phyloP scores from a whole-genome alignment of 768 basidiomycete genomes.

The Tephrocybe sp. region DNA sequence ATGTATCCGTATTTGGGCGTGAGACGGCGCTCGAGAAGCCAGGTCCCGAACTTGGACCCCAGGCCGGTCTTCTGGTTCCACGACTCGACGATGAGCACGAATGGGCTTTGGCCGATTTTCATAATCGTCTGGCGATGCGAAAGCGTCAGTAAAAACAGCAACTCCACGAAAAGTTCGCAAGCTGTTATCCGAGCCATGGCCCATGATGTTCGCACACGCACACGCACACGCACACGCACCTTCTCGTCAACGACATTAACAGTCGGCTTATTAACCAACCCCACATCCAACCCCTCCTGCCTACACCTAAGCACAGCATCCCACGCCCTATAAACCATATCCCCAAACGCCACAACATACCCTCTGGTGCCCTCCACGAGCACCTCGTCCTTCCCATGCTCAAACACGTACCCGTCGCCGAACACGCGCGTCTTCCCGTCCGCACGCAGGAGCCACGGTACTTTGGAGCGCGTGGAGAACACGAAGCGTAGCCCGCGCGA shows the following conservation, averaged over 20 bases:
- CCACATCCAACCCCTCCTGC: constrained; percentile 73
- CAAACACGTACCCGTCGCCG: constrained; percentile 62
- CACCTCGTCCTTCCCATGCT: constrained; percentile 82
- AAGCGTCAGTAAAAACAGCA: too few species aligned
- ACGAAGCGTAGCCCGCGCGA: constrained; percentile 80
- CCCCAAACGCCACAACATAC: constrained; percentile 83
- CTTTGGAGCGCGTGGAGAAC: constrained; percentile 88
- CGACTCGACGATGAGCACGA: constrained; percentile 84
- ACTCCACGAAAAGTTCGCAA: background rate
- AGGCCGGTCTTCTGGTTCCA: constrained; percentile 92
- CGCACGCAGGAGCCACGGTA: constrained; percentile 80
- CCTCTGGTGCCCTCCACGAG: constrained; percentile 76
- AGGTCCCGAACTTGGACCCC: constrained; percentile 82
- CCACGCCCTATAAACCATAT: constrained; percentile 81
- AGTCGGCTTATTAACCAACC: constrained; percentile 83
- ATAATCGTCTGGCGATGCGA: constrained; percentile 58
- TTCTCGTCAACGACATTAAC: constrained; percentile 84
- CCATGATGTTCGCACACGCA: constrained; percentile 26
- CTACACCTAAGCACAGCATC: constrained; percentile 79
- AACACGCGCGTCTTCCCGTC: constrained; percentile 46
- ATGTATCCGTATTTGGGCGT: constrained; percentile 82
- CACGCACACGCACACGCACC: constrained; percentile 34
- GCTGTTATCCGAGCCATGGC: too few species aligned
- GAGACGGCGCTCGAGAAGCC: constrained; percentile 79
- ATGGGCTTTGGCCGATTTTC: constrained; percentile 71